Evolutionary conservation across 2,329 filamentous ascomycete species (phyloP), one percentile per base, ranked within the genome.

Genomic region (Venturia aucupariae): DNA sequence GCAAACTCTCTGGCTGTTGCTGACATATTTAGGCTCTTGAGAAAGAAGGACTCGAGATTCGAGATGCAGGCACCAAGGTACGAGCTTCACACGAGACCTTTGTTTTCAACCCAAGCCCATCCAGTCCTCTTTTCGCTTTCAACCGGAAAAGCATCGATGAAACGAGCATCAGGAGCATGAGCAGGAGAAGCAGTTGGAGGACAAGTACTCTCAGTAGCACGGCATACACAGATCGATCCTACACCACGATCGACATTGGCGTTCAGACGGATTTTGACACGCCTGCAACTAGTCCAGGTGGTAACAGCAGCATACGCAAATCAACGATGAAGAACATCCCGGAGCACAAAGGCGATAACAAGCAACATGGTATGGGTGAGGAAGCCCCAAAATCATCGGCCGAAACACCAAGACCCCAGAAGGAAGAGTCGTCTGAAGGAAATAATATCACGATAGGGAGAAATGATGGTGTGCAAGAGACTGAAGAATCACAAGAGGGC

Each of bases 21-120:
- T 57, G 30, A 57, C 51, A 2, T 35, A n/a, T 35, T 35, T 22
- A 60, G 68, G 92, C 93, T 8, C 78, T 97, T n/a, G 91, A 96
- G 72, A 88, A 91, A 79, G 90, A 92, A 66, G 93, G 93, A 2
- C 79, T 97, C 64, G 90, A 93, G 70, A 94, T 97, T 68, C 85
- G 90, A 62, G 92, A 97, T 77, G 92, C 92, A n/a, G 92, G 91
- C 41, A 88, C 87, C 2, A 84, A 86, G 61, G 80, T 84, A 63
- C 82, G 90, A 64, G 90, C 92, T 2, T 81, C 84, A 30, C 91
- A 88, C 77, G 90, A 88, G 65, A 85, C 89, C 69, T 95, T 97
- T 73, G 90, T 93, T 71, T 94, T 90, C 75, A 86, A 86, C 68
- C 89, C 90, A 3, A 85, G 82, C 62, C 88, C 90, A 1, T 85